Evolutionary conservation across 768 basidiomycete genomes (phyloP), one percentile per base, ranked within the genome.

Genomic region (Tricholomella constricta): DNA sequence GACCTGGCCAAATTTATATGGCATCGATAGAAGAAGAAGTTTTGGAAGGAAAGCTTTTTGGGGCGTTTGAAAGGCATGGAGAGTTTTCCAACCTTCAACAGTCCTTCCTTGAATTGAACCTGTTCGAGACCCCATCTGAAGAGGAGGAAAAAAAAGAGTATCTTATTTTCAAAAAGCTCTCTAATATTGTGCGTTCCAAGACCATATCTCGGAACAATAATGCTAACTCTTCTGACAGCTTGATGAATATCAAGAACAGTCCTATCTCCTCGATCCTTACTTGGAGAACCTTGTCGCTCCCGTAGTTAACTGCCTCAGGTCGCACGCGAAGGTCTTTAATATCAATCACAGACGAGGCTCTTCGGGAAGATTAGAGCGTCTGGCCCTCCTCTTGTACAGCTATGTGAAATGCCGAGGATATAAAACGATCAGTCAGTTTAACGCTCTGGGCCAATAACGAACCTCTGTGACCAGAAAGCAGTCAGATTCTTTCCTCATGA

Each of bases 401-500:
- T 88, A 92, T 62, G 80, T 91, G 69, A 98, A 94, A 68, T 90
- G 84, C 45, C 80, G 97, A 47, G 94, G 96, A 32, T 84, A 88
- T 69, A 98, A 98, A 74, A 86, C 87, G 1, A 89, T 96, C 72
- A 85, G 96, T 96, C 61, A 75, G 86, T 79, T 36, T 32, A 55
- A 47, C 44, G 27, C 25, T 23, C 25, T 48, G 43, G 49, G 29
- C 37, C 22, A 14, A 3, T 29, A 43, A 36, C 32, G 51, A 55
- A 42, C 47, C 32, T 29, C 22, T 57, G 53, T 60, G 57, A 62
- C 50, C 35, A 44, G 55, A 58, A 42, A 54, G 4, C 64, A 99
- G 96, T 89, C 56, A 86, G 91, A 57, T 94, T 89, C 69, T 97
- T 99, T 65, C 96, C 96, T 36, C 96, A 98, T 65, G 88, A 93